Evolutionary conservation across 352 stramenopile genomes (phyloP).

Genomic region (Thalassiosira mediterranea): DNA sequence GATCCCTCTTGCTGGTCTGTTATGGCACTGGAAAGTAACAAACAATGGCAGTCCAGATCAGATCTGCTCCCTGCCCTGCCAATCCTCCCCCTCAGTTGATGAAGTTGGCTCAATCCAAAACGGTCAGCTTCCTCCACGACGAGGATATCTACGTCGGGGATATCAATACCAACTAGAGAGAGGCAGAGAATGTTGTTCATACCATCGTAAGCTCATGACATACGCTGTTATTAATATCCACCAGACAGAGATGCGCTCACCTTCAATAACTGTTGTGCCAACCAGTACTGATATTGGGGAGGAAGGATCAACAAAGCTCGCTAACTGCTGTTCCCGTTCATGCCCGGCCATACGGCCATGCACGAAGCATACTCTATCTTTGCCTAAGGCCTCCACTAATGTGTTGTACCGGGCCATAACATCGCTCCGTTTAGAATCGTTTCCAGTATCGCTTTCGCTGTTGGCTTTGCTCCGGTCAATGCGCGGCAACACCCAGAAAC

Average conservation of each 20-base stretch:
- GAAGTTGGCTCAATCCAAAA: constrained; percentile 42
- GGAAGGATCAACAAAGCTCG: constrained; percentile 17
- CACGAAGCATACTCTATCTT: constrained; percentile 28
- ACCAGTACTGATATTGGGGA: constrained; percentile 30
- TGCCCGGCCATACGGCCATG: constrained; percentile 28
- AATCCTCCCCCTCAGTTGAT: constrained; percentile 46
- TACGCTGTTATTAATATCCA: too few species aligned
- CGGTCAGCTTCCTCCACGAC: constrained; percentile 47
- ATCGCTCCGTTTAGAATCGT: constrained; percentile 6
- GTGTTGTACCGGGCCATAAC: constrained; percentile 16
- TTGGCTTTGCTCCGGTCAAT: constrained; percentile 21
- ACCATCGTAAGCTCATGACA: too few species aligned
- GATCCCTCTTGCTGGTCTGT: background rate
- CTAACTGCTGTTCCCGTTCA: constrained; percentile 34
- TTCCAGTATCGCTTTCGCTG: constrained; percentile 10
- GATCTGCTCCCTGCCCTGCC: constrained; percentile 24
- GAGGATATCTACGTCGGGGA: constrained; percentile 35
- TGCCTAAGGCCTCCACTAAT: constrained; percentile 22
- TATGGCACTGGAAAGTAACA: constrained; percentile 18
- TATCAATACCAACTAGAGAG: constrained; percentile 41
- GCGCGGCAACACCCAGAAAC: constrained; percentile 49
- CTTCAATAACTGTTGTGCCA: constrained; percentile 49
- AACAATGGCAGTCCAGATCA: constrained; percentile 22
- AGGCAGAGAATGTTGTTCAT: too few species aligned
- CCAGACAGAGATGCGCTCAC: too few species aligned